Evolutionary conservation across 768 basidiomycete species (phyloP), one percentile per base, ranked within the genome.

Genomic region (Naganishia friedmannii): DNA sequence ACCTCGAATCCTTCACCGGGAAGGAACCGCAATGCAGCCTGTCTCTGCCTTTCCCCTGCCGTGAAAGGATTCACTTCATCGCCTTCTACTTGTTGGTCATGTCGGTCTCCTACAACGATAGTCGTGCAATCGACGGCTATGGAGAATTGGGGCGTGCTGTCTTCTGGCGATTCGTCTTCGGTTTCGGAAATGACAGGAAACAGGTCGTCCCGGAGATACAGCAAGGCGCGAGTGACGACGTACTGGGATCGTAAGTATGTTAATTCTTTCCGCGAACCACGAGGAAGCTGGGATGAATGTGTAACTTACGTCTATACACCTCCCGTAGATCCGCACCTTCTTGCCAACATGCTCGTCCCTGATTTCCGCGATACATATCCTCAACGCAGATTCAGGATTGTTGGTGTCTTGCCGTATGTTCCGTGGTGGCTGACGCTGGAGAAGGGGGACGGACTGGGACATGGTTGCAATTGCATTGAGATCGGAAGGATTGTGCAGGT

Each of bases 271-370:
- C 15, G 9, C 34, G 23, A 19, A 19, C 9, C 23, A 9, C 28
- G 5, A 19, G 7, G 12, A 26, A 2, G 7, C 6, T 8, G 7
- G 46, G 9, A 46, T 28, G 1, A 9, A n/a, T 12, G 26, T 23
- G 23, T n/a, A n/a, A 34, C 60, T 46, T n/a, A 63, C 60, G n/a
- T 63, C 39, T 26, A 63, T 28, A 45, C 60, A 63, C 21, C 60
- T n/a, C 28, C 60, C 60, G 28, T 63, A 63, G 15, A 63, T 21
- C 23, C 60, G 39, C 15, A 63, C 60, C 19, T 63, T 63, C 39
- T 42, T 42, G 15, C 60, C 60, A 28, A 63, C 60, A 45, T 63
- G 60, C 3, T 26, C 42, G 23, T 63, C 60, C 42, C 29, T 15
- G 34, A 63, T 26, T 28, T 42, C 13, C 21, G 34, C 60, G 26